Base-by-base conservation (phyloP, 139 green algal genomes). In the Coelastrella sp. region DNA sequence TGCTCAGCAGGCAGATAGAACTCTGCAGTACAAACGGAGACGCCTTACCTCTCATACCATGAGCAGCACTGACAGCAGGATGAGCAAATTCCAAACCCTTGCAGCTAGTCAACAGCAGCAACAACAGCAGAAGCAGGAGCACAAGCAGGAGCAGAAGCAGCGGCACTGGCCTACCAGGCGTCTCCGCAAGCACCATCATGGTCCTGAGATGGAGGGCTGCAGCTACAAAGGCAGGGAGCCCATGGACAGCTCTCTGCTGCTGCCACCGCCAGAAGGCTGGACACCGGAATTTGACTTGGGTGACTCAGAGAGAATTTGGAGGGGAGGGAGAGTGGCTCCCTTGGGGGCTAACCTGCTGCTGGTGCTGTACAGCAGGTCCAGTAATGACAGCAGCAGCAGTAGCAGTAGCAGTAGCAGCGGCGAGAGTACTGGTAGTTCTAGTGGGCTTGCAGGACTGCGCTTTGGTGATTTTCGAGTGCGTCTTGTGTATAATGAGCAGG, bases 401-500 rank as follows among this genome's bases (percentile, higher is more conserved):
- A n/a, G n/a, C n/a, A n/a, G n/a, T n/a, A n/a, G n/a, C n/a, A n/a
- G 81, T 15, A 76, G 78, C 4, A 17, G 78, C 49, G 8, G 49
- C 6, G 49, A 56, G 49, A 27, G 78, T 7, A 19, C 7, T 49
- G 35, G 35, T 49, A 49, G 35, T 49, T 49, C 35, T 49, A 72
- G 63, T 58, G 74, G 9, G 7, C 8, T 14, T 7, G 74, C n/a
- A 15, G 25, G 74, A 8, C 20, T 58, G 25, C 3, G 9, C 10
- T 63, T 66, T n/a, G 78, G 49, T 65, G 78, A 74, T 7, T 74
- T 57, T 27, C 6, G 88, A 10, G 90, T 94, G 60, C 79, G 92
- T 20, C 90, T 94, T 59, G 82, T 94, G n/a, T 93, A 94, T 82
- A 94, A 94, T 73, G 92, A 94, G 88, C 92, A 94, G 74, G 85